These are phyloP conservation scores for Rhodotorula babjevae DNA, from an alignment of 768 basidiomycete species.

Conservation along the genomic window DNA sequence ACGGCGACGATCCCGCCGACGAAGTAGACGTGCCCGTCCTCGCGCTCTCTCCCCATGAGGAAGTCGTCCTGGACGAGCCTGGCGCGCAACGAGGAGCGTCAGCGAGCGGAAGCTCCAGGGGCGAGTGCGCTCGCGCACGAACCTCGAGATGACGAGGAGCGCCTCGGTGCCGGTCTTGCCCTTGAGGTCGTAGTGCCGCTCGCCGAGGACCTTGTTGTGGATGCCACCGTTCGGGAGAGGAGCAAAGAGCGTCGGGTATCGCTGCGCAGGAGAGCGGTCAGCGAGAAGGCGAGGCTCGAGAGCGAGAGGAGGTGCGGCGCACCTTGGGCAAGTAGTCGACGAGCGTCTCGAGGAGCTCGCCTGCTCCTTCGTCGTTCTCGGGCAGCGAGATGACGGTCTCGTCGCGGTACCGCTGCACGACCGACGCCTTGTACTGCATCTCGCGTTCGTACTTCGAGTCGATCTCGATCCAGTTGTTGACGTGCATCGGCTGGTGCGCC, in stretches of 20 bases:
- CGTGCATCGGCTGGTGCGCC: constrained; percentile 49
- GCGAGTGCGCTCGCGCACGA: too few species aligned
- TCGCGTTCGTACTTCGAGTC: constrained; percentile 45
- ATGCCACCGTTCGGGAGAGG: constrained; percentile 40
- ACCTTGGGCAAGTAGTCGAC: constrained; percentile 56
- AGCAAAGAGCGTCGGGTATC: constrained; percentile 58
- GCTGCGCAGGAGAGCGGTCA: constrained; percentile 22
- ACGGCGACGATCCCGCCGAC: constrained; percentile 48
- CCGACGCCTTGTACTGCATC: constrained; percentile 44
- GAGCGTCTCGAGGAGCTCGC: constrained; percentile 57
- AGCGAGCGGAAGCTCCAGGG: too few species aligned
- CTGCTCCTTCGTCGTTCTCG: constrained; percentile 54
- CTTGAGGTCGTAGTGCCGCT: constrained; percentile 31
- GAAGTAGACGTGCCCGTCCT: constrained; percentile 49
- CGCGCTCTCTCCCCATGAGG: constrained; percentile 47
- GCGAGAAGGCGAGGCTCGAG: neutral
- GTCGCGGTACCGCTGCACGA: constrained; percentile 47
- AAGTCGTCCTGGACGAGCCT: constrained; percentile 49
- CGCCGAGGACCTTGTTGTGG: constrained; percentile 45
- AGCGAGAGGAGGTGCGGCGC: neutral
- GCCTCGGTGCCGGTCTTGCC: constrained; percentile 43
- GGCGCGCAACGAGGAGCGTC: neutral
- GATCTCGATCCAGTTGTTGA: constrained; percentile 50
- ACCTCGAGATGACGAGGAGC: constrained; percentile 44
- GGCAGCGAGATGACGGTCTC: constrained; percentile 53